Percentiles rank a stretch among this genome's conserved stretches.
These are phyloP conservation scores for Angomonas ambiguus DNA, from an alignment of 208 protist genomes.

Conservation along the genomic window DNA sequence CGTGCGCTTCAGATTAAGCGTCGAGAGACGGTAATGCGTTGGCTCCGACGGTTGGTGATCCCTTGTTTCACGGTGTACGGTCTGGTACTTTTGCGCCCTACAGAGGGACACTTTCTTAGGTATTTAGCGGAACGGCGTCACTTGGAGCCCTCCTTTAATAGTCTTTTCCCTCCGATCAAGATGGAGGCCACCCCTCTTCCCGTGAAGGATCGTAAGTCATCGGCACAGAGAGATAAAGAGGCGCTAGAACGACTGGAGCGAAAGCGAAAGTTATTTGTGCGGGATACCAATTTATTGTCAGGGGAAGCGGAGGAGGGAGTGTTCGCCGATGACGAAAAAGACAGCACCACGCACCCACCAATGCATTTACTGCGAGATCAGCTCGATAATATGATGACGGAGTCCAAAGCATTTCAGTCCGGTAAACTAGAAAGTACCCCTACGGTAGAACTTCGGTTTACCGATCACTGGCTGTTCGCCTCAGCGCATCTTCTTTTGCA, in stretches of 20 bases:
- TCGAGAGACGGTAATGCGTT: slow-evolving; percentile 28
- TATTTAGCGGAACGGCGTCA: slow-evolving; percentile 70
- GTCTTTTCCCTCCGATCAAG: slow-evolving; percentile 40
- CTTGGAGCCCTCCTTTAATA: slow-evolving; percentile 54
- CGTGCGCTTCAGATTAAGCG: slow-evolving; percentile 42
- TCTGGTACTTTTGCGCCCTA: slow-evolving; percentile 57
- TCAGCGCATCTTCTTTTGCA: slow-evolving; percentile 35
- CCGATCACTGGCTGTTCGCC: slow-evolving; percentile 40
- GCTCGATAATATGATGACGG: slow-evolving; percentile 14
- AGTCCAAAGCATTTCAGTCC: neutral
- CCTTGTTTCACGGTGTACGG: slow-evolving; percentile 49
- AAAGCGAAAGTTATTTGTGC: slow-evolving; percentile 21
- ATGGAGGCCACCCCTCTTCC: neutral
- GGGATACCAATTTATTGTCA: too few relatives aligned
- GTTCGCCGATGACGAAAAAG: slow-evolving; percentile 28
- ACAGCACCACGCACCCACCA: slow-evolving; percentile 29
- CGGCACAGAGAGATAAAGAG: neutral
- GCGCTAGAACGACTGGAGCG: too few relatives aligned
- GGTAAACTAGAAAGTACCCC: neutral
- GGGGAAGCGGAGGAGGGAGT: slow-evolving; percentile 39
- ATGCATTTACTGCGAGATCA: slow-evolving; percentile 53
- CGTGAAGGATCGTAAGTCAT: too few relatives aligned
- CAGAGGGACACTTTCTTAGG: slow-evolving; percentile 72
- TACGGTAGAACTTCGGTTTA: slow-evolving; percentile 41
- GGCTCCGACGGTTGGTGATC: slow-evolving; percentile 56